Base-by-base conservation (phyloP, 192 early-diverging fungal genomes). In the Backusella tuberculispora region DNA sequence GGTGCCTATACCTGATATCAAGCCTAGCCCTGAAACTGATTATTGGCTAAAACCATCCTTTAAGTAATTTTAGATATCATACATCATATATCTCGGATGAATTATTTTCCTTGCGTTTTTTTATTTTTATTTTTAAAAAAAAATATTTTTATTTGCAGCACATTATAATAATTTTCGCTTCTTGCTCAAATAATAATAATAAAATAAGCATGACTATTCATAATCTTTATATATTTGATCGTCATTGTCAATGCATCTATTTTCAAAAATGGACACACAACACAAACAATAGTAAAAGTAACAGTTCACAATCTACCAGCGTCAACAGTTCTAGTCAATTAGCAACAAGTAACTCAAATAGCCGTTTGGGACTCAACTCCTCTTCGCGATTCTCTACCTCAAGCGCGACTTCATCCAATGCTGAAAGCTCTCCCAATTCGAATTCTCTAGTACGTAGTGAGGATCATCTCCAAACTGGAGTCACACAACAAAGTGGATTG, bases 171-270 rank as follows among this genome's bases (percentile, higher is more conserved):
- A 46, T 46, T 4, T 46, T 46, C 8, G 6, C 42, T 46, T 46
- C 14, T 14, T 46, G 10, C 10, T 46, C 8, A 43, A 43, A 43
- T 10, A 46, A 60, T 34, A 34, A 34, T 34, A 34, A 34, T 53
- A 53, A 53, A 63, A 21, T 43, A n/a, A 67, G 10, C 45, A 81
- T 82, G 81, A 82, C 81, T 19, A 92, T 97, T 48, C 90, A 96
- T 88, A 92, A 90, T 76, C 83, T 98, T 37, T 94, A 96, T 80
- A 95, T 98, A 70, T 98, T 98, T 82, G 95, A 98, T 86, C 86
- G 94, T 12, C 93, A 96, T 81, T 98, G 96, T 78, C 87, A 91
- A 40, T 95, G 93, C 84, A 90, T 98, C 71, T 98, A 90, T 82
- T 96, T 90, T 83, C 87, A 91, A 38, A 88, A 92, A 72, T 97